phyloP scores from a whole-genome alignment of 2,329 filamentous ascomycete species.

The Hirsutella thompsonii region DNA sequence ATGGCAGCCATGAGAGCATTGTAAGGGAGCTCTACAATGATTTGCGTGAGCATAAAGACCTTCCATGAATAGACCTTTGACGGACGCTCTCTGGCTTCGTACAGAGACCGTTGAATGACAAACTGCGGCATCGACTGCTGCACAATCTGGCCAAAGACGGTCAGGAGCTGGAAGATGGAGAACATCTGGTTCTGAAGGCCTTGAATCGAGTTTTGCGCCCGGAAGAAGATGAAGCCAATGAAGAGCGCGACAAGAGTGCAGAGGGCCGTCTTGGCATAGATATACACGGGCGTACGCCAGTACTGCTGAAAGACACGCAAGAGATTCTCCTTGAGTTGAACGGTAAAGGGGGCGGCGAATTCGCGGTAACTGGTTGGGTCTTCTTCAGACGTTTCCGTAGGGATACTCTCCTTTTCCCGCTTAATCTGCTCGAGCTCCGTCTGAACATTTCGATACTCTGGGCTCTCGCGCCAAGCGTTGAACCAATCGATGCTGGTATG shows the following conservation, averaged over 20 bases:
- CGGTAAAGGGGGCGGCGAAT: constrained; percentile 63
- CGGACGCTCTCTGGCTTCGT: constrained; percentile 74
- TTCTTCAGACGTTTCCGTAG: constrained; percentile 14
- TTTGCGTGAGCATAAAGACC: constrained; percentile 71
- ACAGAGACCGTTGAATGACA: constrained; percentile 66
- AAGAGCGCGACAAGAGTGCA: constrained; percentile 56
- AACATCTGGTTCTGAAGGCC: constrained; percentile 83
- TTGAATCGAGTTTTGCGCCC: constrained; percentile 57
- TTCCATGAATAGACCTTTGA: constrained; percentile 79
- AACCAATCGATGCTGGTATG: constrained; percentile 54
- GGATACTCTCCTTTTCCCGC: constrained; percentile 25
- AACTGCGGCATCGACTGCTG: constrained; percentile 82
- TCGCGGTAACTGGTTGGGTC: constrained; percentile 47
- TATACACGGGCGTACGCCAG: constrained; percentile 82
- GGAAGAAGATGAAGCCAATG: constrained; percentile 72
- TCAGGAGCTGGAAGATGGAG: constrained; percentile 71
- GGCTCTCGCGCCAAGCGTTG: constrained; percentile 44
- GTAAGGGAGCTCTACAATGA: constrained; percentile 78
- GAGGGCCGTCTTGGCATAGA: constrained; percentile 68
- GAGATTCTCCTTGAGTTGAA: constrained; percentile 56
- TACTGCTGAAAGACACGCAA: constrained; percentile 78
- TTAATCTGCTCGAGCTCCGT: constrained; percentile 44
- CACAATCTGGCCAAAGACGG: constrained; percentile 67
- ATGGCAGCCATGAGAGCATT: constrained; percentile 65
- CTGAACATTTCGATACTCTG: constrained; percentile 43